phyloP scores from a whole-genome alignment of 805 yeast species.

The Barnettozyma botsteinii region DNA sequence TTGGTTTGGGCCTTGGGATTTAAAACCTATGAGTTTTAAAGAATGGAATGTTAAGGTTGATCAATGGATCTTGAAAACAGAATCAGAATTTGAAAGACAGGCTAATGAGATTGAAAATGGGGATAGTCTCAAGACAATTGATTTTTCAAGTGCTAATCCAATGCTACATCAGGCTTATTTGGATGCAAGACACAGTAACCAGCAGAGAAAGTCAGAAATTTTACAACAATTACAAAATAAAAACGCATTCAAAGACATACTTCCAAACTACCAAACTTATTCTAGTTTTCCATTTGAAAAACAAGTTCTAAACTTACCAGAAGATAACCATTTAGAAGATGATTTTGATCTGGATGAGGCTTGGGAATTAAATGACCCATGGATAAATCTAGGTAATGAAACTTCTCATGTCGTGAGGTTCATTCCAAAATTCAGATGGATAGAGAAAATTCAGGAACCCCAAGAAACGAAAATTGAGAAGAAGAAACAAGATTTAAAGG shows the following conservation, averaged over 20 bases:
- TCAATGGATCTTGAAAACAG: slow-evolving; percentile 21
- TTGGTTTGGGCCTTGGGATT: slow-evolving; percentile 66
- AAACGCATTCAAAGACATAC: slow-evolving; percentile 14
- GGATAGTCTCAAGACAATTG: neutral
- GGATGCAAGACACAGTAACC: slow-evolving; percentile 14
- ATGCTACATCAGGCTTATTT: slow-evolving; percentile 13
- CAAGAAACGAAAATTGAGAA: neutral
- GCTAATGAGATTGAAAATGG: neutral
- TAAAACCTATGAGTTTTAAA: slow-evolving; percentile 43
- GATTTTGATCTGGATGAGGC: slow-evolving; percentile 22
- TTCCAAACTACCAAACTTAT: slow-evolving; percentile 15
- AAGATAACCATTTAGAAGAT: slow-evolving; percentile 18
- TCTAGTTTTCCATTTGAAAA: slow-evolving; percentile 10
- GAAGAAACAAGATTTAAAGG: no score
- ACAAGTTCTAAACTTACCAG: slow-evolving; percentile 11
- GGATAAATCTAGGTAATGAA: slow-evolving; percentile 20
- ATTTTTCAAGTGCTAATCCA: slow-evolving; percentile 5
- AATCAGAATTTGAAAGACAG: slow-evolving; percentile 10
- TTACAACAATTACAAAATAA: slow-evolving; percentile 13
- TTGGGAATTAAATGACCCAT: slow-evolving; percentile 25
- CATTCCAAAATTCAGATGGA: slow-evolving; percentile 21
- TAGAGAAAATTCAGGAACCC: no score
- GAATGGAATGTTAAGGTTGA: slow-evolving; percentile 30
- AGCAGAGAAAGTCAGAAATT: slow-evolving; percentile 17
- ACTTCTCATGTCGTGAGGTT: slow-evolving; percentile 20